Percentiles rank a stretch among this genome's conserved stretches.
Conservation (phyloP, 192 early-diverging fungal genomes). For the Podochytrium sp. region DNA sequence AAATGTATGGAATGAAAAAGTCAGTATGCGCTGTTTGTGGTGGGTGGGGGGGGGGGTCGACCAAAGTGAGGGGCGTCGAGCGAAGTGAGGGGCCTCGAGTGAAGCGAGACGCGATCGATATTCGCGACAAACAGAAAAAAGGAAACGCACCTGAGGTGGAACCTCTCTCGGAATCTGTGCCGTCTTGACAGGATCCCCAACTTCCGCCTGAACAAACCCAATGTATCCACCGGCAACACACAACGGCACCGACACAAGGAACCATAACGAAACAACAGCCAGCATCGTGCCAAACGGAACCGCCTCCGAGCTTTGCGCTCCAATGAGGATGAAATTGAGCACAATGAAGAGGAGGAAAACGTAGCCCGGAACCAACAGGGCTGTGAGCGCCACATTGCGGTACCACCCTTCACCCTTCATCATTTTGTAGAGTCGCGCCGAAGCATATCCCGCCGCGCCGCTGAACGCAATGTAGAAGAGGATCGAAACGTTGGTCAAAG, state of each 20-base stretch:
- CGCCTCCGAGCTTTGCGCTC: constrained; percentile 79
- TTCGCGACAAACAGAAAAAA: no score
- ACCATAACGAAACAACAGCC: constrained; percentile 80
- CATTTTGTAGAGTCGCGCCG: constrained; percentile 89
- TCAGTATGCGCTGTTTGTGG: no score
- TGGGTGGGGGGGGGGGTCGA: no score
- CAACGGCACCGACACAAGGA: constrained; percentile 76
- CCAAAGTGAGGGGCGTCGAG: no score
- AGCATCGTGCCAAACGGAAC: constrained; percentile 87
- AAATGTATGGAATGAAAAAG: no score
- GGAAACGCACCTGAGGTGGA: constrained; percentile 53
- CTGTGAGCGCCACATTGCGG: constrained; percentile 79
- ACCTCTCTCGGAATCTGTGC: constrained; percentile 92
- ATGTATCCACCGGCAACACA: constrained; percentile 84
- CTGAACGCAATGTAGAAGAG: constrained; percentile 89
- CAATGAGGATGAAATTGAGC: constrained; percentile 87
- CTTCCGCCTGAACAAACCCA: constrained; percentile 67
- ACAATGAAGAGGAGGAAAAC: constrained; percentile 65
- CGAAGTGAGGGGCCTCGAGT: no score
- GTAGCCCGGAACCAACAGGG: constrained; percentile 74
- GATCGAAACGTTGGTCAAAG: constrained; percentile 84
- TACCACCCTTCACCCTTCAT: constrained; percentile 84
- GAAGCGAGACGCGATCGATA: no score
- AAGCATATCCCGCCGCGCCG: constrained; percentile 82
- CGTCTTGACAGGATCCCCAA: constrained; percentile 84